A percentile compares a stretch with the other conserved stretches of the same genome.
Conservation (phyloP, 306 rosid genomes). For the Alnus glutinosa region DNA sequence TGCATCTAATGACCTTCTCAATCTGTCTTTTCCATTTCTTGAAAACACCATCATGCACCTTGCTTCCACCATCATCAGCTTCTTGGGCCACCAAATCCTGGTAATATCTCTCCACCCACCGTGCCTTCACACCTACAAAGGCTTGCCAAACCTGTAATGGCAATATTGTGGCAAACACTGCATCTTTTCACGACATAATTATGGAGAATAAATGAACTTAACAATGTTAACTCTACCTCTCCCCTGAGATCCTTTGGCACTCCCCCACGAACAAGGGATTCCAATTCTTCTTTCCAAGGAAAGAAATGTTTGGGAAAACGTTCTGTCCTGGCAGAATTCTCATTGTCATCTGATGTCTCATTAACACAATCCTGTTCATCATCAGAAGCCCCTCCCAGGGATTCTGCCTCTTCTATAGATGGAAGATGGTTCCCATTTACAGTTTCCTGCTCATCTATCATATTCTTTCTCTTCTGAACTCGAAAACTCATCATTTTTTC, state of each 20-base stretch:
- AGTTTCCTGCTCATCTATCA: constrained; percentile 38
- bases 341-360: constrained; percentile 29
- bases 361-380: constrained; percentile 35
- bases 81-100: constrained; percentile 68
- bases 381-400: constrained; percentile 32
- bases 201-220: constrained; percentile 25
- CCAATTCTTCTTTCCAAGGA: constrained; percentile 71
- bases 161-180: constrained; percentile 42
- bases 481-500: constrained; percentile 64
- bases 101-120: constrained; percentile 76
- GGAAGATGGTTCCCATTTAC: constrained; percentile 39
- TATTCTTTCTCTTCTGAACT: constrained; percentile 44
- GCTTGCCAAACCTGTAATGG: constrained; percentile 97
- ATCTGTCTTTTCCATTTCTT: constrained; percentile 94
- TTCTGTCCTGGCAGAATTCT: constrained; percentile 30
- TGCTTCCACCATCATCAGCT: constrained; percentile 39
- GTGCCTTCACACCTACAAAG: constrained; percentile 84
- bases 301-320: constrained; percentile 41
- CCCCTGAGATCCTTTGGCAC: constrained; percentile 93
- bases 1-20: constrained; percentile 99
- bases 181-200: constrained; percentile 28
- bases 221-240: constrained; percentile 60
- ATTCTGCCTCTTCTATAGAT: constrained; percentile 46
- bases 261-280: constrained; percentile 86
- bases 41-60: constrained; percentile 51